Evolutionary conservation across 2,329 filamentous ascomycete species (phyloP).

Genomic region (Gnomoniopsis smithogilvyi): DNA sequence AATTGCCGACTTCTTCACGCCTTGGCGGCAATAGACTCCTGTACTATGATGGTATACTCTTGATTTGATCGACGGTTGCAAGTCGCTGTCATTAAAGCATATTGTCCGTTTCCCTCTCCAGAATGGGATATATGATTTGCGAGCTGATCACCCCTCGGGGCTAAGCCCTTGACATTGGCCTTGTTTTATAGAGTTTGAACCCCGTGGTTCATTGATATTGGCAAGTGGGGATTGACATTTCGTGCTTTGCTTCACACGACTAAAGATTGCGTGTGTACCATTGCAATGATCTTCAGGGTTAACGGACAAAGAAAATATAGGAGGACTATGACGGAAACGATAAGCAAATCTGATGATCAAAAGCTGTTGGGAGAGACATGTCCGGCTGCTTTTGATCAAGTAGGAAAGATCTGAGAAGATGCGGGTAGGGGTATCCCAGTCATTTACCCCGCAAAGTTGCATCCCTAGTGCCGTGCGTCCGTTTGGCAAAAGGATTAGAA

Average conservation of each 20-base stretch:
- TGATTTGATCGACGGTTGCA: slow-evolving; percentile 5
- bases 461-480: neutral
- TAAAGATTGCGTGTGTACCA: neutral
- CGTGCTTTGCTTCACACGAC: neutral
- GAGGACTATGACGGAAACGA: neutral
- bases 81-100: neutral
- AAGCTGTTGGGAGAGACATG: neutral
- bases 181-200: too few relatives aligned
- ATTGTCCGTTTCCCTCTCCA: neutral
- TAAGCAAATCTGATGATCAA: neutral
- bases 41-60: neutral
- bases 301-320: neutral
- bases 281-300: neutral
- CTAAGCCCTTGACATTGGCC: neutral
- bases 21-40: neutral
- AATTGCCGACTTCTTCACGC: too few relatives aligned
- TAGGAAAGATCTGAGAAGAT: too few relatives aligned
- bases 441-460: neutral
- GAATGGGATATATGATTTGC: neutral
- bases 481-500: neutral
- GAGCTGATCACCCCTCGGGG: neutral
- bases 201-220: neutral
- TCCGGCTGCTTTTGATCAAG: too few relatives aligned
- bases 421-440: neutral
- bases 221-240: too few relatives aligned